These are phyloP conservation scores for Sarocladium strictum DNA, from an alignment of 2,329 filamentous ascomycete species.

Conservation along the genomic window DNA sequence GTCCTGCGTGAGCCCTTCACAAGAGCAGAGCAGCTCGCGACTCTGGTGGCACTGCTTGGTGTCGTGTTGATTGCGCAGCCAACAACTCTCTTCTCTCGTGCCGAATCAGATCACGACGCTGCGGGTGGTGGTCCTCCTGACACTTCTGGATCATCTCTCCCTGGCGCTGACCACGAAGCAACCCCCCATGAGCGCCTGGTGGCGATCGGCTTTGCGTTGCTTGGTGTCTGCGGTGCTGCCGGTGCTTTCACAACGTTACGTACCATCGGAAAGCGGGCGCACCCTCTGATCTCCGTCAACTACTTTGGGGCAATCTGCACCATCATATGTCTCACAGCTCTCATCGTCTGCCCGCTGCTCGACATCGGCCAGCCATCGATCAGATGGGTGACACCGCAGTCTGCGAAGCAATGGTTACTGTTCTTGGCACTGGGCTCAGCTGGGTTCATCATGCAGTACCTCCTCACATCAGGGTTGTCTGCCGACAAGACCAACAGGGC, in stretches of 20 bases:
- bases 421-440: slow-evolving; percentile 63
- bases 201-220: slow-evolving; percentile 64
- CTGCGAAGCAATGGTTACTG: slow-evolving; percentile 55
- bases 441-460: slow-evolving; percentile 80
- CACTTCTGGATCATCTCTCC: slow-evolving; percentile 16
- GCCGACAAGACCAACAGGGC: slow-evolving; percentile 60
- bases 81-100: slow-evolving; percentile 41
- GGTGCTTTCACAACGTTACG: slow-evolving; percentile 70
- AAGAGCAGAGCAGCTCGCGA: slow-evolving; percentile 68
- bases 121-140: slow-evolving; percentile 14
- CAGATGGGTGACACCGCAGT: slow-evolving; percentile 34
- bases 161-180: slow-evolving; percentile 28
- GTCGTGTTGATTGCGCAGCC: slow-evolving; percentile 81
- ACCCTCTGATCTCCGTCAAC: slow-evolving; percentile 79
- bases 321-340: slow-evolving; percentile 56
- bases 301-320: slow-evolving; percentile 72
- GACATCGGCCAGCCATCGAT: slow-evolving; percentile 40
- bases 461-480: slow-evolving; percentile 71
- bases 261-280: slow-evolving; percentile 72
- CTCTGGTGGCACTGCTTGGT: slow-evolving; percentile 67
- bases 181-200: slow-evolving; percentile 60
- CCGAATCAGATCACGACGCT: slow-evolving; percentile 14
- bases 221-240: slow-evolving; percentile 73
- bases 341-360: slow-evolving; percentile 45
- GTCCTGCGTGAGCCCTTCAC: slow-evolving; percentile 73